Conservation (phyloP, 176 grass and related monocot species). For the Aechmea fasciata region DNA sequence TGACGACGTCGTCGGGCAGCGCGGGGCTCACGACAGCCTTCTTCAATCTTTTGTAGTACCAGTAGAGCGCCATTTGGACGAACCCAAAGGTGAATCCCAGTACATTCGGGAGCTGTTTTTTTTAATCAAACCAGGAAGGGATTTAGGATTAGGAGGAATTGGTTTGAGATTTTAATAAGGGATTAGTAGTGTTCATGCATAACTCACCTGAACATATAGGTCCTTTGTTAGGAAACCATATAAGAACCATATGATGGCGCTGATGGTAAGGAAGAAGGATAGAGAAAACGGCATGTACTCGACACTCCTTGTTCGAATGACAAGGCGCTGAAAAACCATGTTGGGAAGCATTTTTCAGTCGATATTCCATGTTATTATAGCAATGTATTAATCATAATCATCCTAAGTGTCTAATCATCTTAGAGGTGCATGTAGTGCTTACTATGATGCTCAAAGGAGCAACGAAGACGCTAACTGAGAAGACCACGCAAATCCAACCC, state of each 20-base stretch:
- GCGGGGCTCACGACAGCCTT: background rate
- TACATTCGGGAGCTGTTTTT: slow-evolving; percentile 58
- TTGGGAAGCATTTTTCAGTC: background rate
- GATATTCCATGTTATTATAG: no score
- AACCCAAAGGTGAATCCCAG: slow-evolving; percentile 72
- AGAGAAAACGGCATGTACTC: slow-evolving; percentile 92
- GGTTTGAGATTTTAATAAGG: background rate
- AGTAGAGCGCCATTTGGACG: slow-evolving; percentile 66
- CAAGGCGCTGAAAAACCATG: slow-evolving; percentile 45
- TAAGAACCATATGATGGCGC: slow-evolving; percentile 69
- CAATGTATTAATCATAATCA: no score
- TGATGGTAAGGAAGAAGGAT: slow-evolving; percentile 71
- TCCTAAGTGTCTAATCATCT: no score
- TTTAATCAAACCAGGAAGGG: background rate
- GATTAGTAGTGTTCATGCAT: background rate
- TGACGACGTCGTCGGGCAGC: slow-evolving; percentile 7
- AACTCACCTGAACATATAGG: slow-evolving; percentile 49
- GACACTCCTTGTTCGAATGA: slow-evolving; percentile 69
- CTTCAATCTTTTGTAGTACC: slow-evolving; percentile 45
- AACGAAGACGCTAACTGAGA: slow-evolving; percentile 83
- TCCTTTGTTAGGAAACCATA: slow-evolving; percentile 69
- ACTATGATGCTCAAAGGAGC: slow-evolving; percentile 92
- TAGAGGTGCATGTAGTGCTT: slow-evolving; percentile 7
- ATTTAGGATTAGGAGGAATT: background rate
- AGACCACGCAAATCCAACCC: slow-evolving; percentile 72